phyloP scores from a whole-genome alignment of 345 rosid genomes.

The Hevea brasiliensis region DNA sequence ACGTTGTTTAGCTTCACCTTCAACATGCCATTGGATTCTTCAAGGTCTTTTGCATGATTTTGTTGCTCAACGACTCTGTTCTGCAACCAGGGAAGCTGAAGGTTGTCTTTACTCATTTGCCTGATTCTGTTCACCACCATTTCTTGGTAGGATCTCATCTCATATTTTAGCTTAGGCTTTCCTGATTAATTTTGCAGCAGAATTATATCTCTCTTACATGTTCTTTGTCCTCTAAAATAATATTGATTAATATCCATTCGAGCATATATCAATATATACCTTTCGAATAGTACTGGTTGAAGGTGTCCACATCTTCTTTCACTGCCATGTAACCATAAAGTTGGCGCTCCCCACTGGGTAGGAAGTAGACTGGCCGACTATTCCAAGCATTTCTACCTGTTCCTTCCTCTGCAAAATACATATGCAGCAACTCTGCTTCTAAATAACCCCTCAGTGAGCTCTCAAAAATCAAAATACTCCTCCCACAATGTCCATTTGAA shows the following conservation, averaged over 20 bases:
- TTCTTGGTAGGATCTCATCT: slow-evolving; percentile 72
- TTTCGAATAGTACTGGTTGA: slow-evolving; percentile 55
- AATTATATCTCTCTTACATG: not conserved
- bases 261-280: slow-evolving; percentile 36
- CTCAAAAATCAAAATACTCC: slow-evolving; percentile 75
- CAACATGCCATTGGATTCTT: slow-evolving; percentile 46
- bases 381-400: slow-evolving; percentile 70
- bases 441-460: slow-evolving; percentile 60
- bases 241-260: not conserved
- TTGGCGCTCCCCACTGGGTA: slow-evolving; percentile 62
- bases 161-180: slow-evolving; percentile 55
- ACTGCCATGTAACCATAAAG: slow-evolving; percentile 81
- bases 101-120: slow-evolving; percentile 63
- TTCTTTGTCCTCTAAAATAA: too few relatives aligned
- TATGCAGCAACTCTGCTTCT: slow-evolving; percentile 76
- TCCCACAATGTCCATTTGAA: slow-evolving; percentile 79
- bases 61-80: slow-evolving; percentile 41
- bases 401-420: slow-evolving; percentile 60
- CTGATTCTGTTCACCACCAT: slow-evolving; percentile 58
- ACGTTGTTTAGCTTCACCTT: slow-evolving; percentile 58
- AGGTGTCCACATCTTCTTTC: slow-evolving; percentile 61
- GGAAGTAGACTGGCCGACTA: slow-evolving; percentile 23
- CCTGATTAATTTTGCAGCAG: slow-evolving; percentile 37
- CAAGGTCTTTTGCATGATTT: slow-evolving; percentile 43
- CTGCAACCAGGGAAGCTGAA: slow-evolving; percentile 52